Percentiles rank a stretch among this genome's conserved stretches.
Conservation (phyloP, 371 early-diverging fungal genomes). For the Blakeslea trispora region DNA sequence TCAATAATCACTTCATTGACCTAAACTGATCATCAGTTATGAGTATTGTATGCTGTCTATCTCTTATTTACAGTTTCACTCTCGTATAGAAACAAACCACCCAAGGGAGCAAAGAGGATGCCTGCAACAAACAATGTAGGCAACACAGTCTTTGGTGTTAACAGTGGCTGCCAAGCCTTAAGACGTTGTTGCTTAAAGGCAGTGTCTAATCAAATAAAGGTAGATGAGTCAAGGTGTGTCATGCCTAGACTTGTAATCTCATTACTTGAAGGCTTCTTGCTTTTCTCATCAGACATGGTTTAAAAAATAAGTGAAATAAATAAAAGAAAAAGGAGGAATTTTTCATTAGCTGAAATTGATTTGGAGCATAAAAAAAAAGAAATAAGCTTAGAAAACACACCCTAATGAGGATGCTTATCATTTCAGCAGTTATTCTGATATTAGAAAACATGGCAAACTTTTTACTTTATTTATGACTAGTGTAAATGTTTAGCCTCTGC, state of each 20-base stretch:
- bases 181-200: constrained; percentile 93
- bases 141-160: constrained; percentile 87
- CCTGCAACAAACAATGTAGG: constrained; percentile 88
- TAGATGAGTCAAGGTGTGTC: neutral
- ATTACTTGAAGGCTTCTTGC: constrained; percentile 52
- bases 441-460: no score
- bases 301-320: no score
- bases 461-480: no score
- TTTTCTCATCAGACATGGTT: constrained; percentile 45
- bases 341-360: no score
- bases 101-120: constrained; percentile 83
- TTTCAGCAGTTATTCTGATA: no score
- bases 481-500: no score
- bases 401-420: no score
- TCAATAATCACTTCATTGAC: constrained; percentile 79
- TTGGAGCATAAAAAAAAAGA: no score
- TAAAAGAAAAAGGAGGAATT: constrained; percentile 13
- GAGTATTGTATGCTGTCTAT: neutral
- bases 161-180: constrained; percentile 91
- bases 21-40: constrained; percentile 17
- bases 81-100: constrained; percentile 68
- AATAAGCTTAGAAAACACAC: no score
- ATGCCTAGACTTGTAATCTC: no score
- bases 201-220: constrained; percentile 58
- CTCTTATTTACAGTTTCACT: constrained; percentile 47